These are phyloP conservation scores for Euphorbia peplus DNA, from an alignment of 345 rosid species.

Conservation along the genomic window DNA sequence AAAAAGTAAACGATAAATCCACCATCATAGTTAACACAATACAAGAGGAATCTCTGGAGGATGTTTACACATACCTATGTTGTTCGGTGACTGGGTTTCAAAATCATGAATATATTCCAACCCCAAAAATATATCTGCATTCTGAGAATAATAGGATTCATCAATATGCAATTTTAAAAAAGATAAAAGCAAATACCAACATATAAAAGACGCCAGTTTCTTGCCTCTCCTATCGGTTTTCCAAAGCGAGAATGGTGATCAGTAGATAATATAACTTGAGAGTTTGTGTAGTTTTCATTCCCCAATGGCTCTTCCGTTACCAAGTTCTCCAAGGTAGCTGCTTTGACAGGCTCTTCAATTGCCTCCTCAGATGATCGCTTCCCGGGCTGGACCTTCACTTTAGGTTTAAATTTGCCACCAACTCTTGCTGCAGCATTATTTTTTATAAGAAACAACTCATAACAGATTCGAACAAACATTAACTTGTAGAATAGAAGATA, in stretches of 20 bases:
- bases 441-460: conserved; percentile 20
- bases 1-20: background rate
- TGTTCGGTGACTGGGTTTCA: conserved; percentile 16
- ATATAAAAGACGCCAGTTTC: background rate
- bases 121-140: conserved; percentile 30
- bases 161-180: background rate
- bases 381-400: conserved; percentile 11
- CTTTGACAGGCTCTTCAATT: conserved; percentile 6
- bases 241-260: conserved; percentile 15
- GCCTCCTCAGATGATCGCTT: conserved; percentile 9
- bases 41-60: conserved; percentile 7
- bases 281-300: background rate
- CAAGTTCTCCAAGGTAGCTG: conserved; percentile 6
- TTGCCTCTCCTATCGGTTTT: conserved; percentile 30
- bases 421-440: conserved; percentile 11
- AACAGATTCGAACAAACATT: conserved; percentile 11
- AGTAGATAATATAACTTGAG: background rate
- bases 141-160: conserved; percentile 22
- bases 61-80: conserved; percentile 17
- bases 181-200: background rate
- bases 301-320: background rate
- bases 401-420: conserved; percentile 30
- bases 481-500: background rate
- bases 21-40: background rate
- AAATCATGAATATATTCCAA: conserved; percentile 27